Conservation (phyloP, 176 grass and related monocot species). For the Ananas comosus region DNA sequence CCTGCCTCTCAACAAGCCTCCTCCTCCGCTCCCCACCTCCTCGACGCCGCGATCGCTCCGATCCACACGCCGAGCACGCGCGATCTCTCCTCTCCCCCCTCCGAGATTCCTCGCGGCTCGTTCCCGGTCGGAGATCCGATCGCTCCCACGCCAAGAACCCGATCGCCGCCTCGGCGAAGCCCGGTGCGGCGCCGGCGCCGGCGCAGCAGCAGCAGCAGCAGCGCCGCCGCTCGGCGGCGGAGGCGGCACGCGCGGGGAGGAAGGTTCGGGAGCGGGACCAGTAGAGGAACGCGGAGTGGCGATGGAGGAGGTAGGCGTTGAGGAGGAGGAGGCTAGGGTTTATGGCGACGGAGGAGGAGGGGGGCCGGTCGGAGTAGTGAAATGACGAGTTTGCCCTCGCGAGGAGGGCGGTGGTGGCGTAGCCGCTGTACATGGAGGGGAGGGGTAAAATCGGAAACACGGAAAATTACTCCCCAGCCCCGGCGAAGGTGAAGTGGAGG, state of each 20-base stretch:
- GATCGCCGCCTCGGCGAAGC: too few relatives aligned
- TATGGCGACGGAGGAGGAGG: neutral
- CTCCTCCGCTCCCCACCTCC: constrained; percentile 26
- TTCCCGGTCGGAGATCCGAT: neutral
- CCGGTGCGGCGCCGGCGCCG: too few relatives aligned
- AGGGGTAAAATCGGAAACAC: neutral
- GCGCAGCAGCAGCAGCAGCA: neutral
- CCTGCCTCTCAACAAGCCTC: constrained; percentile 32
- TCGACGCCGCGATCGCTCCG: constrained; percentile 5
- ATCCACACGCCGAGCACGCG: too few relatives aligned
- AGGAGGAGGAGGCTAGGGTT: constrained; percentile 17
- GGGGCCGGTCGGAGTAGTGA: neutral
- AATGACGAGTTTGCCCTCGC: constrained; percentile 21
- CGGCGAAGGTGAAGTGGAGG: too few relatives aligned
- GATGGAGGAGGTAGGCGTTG: constrained; percentile 9
- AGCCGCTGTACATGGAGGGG: constrained; percentile 20
- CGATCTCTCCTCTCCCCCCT: too few relatives aligned
- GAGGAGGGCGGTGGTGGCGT: neutral
- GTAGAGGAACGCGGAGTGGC: constrained; percentile 18
- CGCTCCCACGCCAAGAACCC: neutral
- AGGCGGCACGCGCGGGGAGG: neutral
- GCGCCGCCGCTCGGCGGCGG: neutral
- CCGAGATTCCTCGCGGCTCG: too few relatives aligned
- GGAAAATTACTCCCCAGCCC: too few relatives aligned
- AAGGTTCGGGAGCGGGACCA: constrained; percentile 13